These are phyloP conservation scores for Clathrus columnatus DNA, from an alignment of 768 basidiomycete genomes.

Conservation along the genomic window DNA sequence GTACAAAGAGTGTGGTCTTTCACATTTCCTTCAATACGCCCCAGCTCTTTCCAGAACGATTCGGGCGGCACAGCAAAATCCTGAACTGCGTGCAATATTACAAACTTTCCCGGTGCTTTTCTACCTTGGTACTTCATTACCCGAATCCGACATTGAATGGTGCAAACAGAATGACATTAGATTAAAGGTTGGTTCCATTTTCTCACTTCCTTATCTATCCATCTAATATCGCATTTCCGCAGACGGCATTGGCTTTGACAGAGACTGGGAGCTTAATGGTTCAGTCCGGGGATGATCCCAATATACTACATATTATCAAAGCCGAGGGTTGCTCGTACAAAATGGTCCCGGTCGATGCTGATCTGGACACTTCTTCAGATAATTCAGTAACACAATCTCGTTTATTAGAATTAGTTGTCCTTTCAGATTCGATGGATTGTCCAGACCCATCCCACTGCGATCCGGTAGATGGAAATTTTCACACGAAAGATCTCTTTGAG, in stretches of 20 bases:
- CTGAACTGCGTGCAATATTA: not conserved
- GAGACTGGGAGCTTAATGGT: not conserved
- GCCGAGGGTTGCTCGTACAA: not conserved
- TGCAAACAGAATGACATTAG: not conserved
- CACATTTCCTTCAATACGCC: not conserved
- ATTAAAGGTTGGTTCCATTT: not conserved
- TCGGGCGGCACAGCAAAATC: not conserved
- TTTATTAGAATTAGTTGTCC: not conserved
- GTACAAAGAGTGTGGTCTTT: not conserved
- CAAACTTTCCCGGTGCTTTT: not conserved
- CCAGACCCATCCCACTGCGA: slow-evolving; percentile 50
- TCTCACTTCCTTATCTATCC: not conserved
- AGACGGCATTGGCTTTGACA: not conserved
- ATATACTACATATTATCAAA: not conserved
- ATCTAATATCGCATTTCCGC: not conserved
- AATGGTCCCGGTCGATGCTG: not conserved
- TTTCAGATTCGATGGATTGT: slow-evolving; percentile 52
- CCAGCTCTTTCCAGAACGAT: not conserved
- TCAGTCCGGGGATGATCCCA: not conserved
- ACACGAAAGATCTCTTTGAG: slow-evolving; percentile 73
- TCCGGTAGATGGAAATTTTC: slow-evolving; percentile 56
- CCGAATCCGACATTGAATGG: not conserved
- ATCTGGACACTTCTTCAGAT: not conserved
- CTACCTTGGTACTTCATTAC: not conserved
- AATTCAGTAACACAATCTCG: not conserved